These are phyloP conservation scores for Papilionanthe hybrid DNA, from an alignment of 116 monocot species.

Conservation along the genomic window DNA sequence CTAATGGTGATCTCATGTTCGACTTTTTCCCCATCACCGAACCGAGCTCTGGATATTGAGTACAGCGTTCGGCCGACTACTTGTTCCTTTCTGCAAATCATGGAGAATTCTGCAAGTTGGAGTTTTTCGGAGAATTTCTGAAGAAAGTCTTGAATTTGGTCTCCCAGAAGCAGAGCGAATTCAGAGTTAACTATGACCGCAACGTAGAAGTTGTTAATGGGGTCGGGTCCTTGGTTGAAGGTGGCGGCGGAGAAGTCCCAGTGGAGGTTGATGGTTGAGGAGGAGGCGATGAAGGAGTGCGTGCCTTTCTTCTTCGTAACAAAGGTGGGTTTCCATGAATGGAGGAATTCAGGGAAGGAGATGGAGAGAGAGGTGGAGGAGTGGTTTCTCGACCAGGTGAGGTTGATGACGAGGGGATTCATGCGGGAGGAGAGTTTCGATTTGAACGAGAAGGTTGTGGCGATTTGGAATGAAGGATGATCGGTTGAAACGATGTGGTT, in stretches of 20 bases:
- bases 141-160: constrained; percentile 27
- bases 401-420: constrained; percentile 20
- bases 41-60: constrained; percentile 36
- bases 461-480: constrained; percentile 21
- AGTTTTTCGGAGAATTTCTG: constrained; percentile 19
- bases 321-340: constrained; percentile 5
- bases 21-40: constrained; percentile 34
- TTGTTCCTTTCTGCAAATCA: constrained; percentile 44
- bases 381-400: constrained; percentile 42
- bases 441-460: constrained; percentile 24
- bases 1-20: constrained; percentile 55
- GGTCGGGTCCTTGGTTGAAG: constrained; percentile 50
- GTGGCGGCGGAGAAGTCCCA: constrained; percentile 74
- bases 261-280: constrained; percentile 15
- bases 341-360: background rate
- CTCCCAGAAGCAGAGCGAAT: constrained; percentile 47
- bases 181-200: constrained; percentile 26
- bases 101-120: constrained; percentile 20
- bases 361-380: constrained; percentile 38
- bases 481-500: background rate
- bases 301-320: constrained; percentile 44
- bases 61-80: constrained; percentile 32
- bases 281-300: constrained; percentile 18
- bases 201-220: constrained; percentile 57
- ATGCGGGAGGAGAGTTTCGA: constrained; percentile 14